Base-by-base conservation (phyloP, 2,329 filamentous ascomycete genomes). In the Fusarium xyrophilum region DNA sequence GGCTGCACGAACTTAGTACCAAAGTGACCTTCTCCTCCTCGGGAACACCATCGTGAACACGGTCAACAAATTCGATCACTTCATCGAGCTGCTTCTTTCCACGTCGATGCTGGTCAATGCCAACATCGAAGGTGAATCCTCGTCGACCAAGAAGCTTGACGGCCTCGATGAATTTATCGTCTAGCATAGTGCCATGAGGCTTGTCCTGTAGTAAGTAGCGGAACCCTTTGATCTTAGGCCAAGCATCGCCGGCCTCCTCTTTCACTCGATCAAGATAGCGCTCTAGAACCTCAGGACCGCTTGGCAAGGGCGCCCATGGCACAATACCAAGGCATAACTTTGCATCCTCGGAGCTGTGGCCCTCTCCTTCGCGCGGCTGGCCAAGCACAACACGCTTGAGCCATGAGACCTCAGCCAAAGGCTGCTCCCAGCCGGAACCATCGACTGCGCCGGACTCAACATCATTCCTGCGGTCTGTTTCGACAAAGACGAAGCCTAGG, bases 201-300 rank as follows among this genome's bases (percentile, higher is more conserved):
- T 92, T 91, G 77, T 92, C 89, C 80, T 97, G 93, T 50, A 97
- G 79, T 63, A 97, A 80, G 76, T 93, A 97, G 50, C 95, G 82
- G 74, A 96, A 93, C 0, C 94, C 95, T 63, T 88, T 89, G 30
- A 97, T 82, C 77, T 88, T 88, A 44, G 74, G 72, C 89, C 88
- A 96, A 19, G 86, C 84, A 42, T 84, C 82, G 2, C 90, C 91
- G 0, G 90, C 89, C 56, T 81, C 82, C 65, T 87, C 81, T 75
- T 88, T 81, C 5, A 88, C 91, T 19, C 83, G 75, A 1, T 78
- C 78, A 9, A 97, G 81, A 77, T 96, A 97, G 66, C 80, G 78
- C 65, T 86, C 81, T 75, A 97, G 79, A 1, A 83, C 84, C 9
- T 78, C 81, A 0, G 84, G 76, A 0, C 91, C 88, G 42, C 88